Percentiles rank a stretch among this genome's conserved stretches.
These are phyloP conservation scores for Santalum album DNA, from an alignment of 164 flowering plant species.

Conservation along the genomic window DNA sequence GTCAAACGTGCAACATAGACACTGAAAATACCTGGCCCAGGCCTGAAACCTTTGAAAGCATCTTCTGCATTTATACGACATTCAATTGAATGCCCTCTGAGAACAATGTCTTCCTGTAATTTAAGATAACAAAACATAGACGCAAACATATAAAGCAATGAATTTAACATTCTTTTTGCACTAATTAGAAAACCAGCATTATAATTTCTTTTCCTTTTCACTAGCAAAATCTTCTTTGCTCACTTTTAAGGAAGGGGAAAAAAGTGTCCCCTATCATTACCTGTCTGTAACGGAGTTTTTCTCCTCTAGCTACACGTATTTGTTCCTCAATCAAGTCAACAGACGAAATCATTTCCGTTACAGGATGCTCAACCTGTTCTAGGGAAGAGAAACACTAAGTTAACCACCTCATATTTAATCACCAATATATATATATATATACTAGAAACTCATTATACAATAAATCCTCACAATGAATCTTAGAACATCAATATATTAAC, in stretches of 20 bases:
- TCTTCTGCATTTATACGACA: slow-evolving; percentile 99
- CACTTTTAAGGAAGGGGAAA: no score
- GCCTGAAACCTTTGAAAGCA: slow-evolving; percentile 89
- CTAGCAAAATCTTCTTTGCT: no score
- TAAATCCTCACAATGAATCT: neutral
- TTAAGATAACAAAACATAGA: neutral
- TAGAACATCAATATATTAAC: neutral
- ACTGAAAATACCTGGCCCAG: slow-evolving; percentile 77
- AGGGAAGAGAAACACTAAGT: slow-evolving; percentile 3
- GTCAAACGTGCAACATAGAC: neutral
- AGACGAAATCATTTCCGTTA: slow-evolving; percentile 96
- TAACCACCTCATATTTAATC: neutral
- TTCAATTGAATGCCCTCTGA: slow-evolving; percentile 96
- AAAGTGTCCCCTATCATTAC: slow-evolving; percentile 18
- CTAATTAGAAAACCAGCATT: no score
- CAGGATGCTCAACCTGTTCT: slow-evolving; percentile 93
- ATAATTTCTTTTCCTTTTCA: no score
- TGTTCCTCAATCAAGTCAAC: slow-evolving; percentile 96
- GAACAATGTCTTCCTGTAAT: slow-evolving; percentile 89
- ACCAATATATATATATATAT: neutral
- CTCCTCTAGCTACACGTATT: slow-evolving; percentile 91
- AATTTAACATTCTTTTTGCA: no score
- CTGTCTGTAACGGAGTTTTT: slow-evolving; percentile 81
- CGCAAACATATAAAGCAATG: no score
- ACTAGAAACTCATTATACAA: neutral